Percentiles rank a stretch among this genome's conserved stretches.
These are phyloP conservation scores for Sechiopsis laciniata DNA, from an alignment of 306 rosid species.

Conservation along the genomic window DNA sequence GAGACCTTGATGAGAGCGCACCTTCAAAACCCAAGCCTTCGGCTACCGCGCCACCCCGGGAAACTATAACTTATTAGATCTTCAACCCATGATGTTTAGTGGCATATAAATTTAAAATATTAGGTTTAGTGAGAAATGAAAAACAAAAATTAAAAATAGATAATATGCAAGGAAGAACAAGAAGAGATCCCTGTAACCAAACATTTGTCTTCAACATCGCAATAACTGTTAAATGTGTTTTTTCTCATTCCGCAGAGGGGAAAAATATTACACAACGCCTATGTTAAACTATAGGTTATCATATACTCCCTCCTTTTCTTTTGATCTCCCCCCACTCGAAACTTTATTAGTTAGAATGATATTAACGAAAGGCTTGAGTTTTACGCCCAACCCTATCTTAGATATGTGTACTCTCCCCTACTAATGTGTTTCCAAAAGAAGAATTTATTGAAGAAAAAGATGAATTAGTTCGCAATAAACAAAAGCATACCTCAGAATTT, in stretches of 20 bases:
- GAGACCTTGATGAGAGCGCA: too few relatives aligned
- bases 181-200: background rate
- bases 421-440: background rate
- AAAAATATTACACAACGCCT: background rate
- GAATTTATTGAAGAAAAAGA: background rate
- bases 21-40: too few relatives aligned
- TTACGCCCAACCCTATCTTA: conserved; percentile 35
- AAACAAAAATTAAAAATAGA: background rate
- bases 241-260: background rate
- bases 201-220: background rate
- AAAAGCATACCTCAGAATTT: conserved; percentile 60
- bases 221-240: background rate
- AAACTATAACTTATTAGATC: too few relatives aligned
- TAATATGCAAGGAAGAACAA: background rate
- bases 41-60: too few relatives aligned
- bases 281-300: background rate
- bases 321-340: conserved; percentile 2
- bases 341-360: background rate
- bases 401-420: conserved; percentile 40
- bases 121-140: background rate
- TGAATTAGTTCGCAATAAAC: conserved; percentile 27
- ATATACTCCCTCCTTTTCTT: background rate
- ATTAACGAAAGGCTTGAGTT: conserved; percentile 38
- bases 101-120: background rate
- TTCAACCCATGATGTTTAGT: too few relatives aligned